phyloP scores from a whole-genome alignment of 305 asterid genomes.

The Coffea humblotiana region DNA sequence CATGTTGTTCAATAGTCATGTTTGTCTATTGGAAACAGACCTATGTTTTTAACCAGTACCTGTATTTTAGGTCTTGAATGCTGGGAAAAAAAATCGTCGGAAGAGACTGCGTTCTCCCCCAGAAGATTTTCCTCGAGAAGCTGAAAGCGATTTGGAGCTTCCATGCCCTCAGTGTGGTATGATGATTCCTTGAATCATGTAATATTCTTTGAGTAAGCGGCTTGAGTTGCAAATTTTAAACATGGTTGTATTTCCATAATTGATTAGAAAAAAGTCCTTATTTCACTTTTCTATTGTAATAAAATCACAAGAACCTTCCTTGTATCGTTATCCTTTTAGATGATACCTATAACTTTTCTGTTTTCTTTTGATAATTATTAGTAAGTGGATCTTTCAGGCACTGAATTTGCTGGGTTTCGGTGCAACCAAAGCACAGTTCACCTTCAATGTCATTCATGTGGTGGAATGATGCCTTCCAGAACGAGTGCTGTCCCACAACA shows the following conservation, averaged over 20 bases:
- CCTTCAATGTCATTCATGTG: conserved; percentile 86
- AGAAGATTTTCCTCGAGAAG: conserved; percentile 22
- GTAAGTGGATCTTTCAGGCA: conserved; percentile 41
- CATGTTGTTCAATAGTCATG: background rate
- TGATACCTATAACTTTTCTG: too few relatives aligned
- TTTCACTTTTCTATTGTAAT: background rate
- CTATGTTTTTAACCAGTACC: conserved; percentile 11
- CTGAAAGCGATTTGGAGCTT: conserved; percentile 43
- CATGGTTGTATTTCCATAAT: background rate
- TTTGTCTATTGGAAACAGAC: background rate
- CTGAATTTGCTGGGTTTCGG: conserved; percentile 61
- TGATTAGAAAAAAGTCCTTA: background rate
- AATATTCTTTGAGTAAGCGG: background rate
- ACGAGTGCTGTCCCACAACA: conserved; percentile 65
- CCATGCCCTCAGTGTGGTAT: conserved; percentile 92
- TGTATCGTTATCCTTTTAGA: background rate
- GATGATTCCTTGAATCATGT: conserved; percentile 5
- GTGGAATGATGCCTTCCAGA: conserved; percentile 96
- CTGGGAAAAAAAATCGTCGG: conserved; percentile 47
- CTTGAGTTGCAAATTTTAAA: background rate
- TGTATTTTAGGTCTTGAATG: conserved; percentile 49
- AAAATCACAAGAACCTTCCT: background rate
- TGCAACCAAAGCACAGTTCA: conserved; percentile 79
- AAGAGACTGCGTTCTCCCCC: conserved; percentile 59
- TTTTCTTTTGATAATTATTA: conserved; percentile 13